phyloP scores from a whole-genome alignment of 768 basidiomycete species.

The Fistulinella prunicolor region DNA sequence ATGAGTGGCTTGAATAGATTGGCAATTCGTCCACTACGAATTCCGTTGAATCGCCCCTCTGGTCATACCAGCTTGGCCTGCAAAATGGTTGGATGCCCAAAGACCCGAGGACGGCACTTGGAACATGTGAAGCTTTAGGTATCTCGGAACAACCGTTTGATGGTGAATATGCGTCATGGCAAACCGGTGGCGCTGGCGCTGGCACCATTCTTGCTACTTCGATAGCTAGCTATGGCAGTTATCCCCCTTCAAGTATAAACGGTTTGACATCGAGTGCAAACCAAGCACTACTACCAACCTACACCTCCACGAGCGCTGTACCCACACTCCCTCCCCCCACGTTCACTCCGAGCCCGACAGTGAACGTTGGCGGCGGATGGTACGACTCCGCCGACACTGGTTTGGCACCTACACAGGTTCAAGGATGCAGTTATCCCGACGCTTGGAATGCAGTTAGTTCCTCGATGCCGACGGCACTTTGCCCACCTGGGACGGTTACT shows the following conservation, averaged over 20 bases:
- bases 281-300: slow-evolving; percentile 49
- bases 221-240: slow-evolving; percentile 42
- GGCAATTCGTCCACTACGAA: slow-evolving; percentile 54
- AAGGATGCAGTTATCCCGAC: slow-evolving; percentile 64
- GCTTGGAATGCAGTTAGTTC: slow-evolving; percentile 58
- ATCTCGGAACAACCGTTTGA: slow-evolving; percentile 42
- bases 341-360: slow-evolving; percentile 43
- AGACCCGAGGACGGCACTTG: slow-evolving; percentile 66
- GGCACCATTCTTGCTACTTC: slow-evolving; percentile 44
- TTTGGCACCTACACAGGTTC: slow-evolving; percentile 53
- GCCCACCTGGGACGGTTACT: slow-evolving; percentile 24
- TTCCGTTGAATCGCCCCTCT: slow-evolving; percentile 52
- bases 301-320: slow-evolving; percentile 58
- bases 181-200: slow-evolving; percentile 64
- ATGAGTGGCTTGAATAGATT: slow-evolving; percentile 36
- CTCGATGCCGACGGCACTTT: slow-evolving; percentile 45
- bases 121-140: slow-evolving; percentile 61
- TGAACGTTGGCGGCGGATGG: slow-evolving; percentile 56
- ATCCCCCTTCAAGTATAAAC: slow-evolving; percentile 53
- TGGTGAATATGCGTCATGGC: slow-evolving; percentile 57
- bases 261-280: slow-evolving; percentile 40
- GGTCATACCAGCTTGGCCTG: slow-evolving; percentile 71
- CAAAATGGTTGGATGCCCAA: slow-evolving; percentile 74
- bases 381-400: slow-evolving; percentile 48
- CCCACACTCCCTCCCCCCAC: slow-evolving; percentile 56